Conservation (phyloP, 371 early-diverging fungal genomes). For the Actinomortierella ambigua region DNA sequence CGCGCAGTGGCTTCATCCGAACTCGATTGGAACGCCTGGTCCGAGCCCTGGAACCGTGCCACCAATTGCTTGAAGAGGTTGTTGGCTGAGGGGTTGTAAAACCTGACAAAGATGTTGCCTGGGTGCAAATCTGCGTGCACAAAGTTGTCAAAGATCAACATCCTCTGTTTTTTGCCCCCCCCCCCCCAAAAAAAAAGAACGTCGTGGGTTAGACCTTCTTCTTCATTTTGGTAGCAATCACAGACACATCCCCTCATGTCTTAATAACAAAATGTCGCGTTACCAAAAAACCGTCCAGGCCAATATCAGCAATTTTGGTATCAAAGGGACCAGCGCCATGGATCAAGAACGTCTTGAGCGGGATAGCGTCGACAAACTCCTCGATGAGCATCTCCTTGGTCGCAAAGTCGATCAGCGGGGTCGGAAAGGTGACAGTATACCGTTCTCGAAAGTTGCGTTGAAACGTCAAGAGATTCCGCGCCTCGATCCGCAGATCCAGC, state of each 20-base stretch:
- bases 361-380: constrained; percentile 79
- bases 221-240: neutral
- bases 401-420: constrained; percentile 63
- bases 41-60: constrained; percentile 23
- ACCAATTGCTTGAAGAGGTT: constrained; percentile 58
- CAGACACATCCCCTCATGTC: neutral
- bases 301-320: constrained; percentile 74
- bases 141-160: constrained; percentile 92
- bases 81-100: constrained; percentile 70
- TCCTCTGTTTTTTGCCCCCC: constrained; percentile 60
- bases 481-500: constrained; percentile 87
- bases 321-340: constrained; percentile 63
- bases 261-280: constrained; percentile 5
- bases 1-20: constrained; percentile 31
- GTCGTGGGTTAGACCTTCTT: neutral
- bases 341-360: constrained; percentile 74
- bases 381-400: constrained; percentile 82
- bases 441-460: constrained; percentile 67
- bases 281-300: constrained; percentile 60
- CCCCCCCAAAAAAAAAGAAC: too few relatives aligned
- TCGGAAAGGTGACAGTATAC: constrained; percentile 70
- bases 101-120: constrained; percentile 92
- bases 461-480: constrained; percentile 74
- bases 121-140: constrained; percentile 95
- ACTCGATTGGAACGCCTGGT: constrained; percentile 12